A percentile compares a stretch with the other conserved stretches of the same genome.
phyloP scores from a whole-genome alignment of 2,329 filamentous ascomycete species.

The Apiospora aurea region DNA sequence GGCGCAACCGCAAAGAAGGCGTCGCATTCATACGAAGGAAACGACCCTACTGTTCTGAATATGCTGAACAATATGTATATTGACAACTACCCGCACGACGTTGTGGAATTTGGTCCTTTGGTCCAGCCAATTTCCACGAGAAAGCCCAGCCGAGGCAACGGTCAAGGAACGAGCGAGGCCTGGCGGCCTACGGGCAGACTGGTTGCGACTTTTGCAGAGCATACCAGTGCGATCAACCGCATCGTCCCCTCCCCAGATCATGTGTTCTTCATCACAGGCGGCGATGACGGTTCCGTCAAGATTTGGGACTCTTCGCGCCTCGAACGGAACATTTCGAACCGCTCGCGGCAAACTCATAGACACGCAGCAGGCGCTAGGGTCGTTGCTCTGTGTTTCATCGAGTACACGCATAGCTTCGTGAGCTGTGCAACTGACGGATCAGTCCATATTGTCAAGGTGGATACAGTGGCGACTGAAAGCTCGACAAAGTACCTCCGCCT shows the following conservation, averaged over 20 bases:
- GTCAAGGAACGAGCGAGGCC: conserved; percentile 61
- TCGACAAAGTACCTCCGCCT: conserved; percentile 81
- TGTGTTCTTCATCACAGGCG: conserved; percentile 91
- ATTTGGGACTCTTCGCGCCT: conserved; percentile 92
- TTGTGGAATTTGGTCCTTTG: conserved; percentile 78
- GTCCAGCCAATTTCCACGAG: conserved; percentile 72
- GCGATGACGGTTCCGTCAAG: conserved; percentile 88
- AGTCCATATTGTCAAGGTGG: conserved; percentile 87
- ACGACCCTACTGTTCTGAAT: conserved; percentile 71
- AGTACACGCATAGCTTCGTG: conserved; percentile 92
- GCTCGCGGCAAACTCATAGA: conserved; percentile 84
- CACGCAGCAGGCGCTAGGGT: conserved; percentile 77
- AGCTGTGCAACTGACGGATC: conserved; percentile 90
- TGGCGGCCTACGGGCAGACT: conserved; percentile 88
- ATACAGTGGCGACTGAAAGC: conserved; percentile 53
- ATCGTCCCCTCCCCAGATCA: conserved; percentile 88
- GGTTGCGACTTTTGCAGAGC: conserved; percentile 88
- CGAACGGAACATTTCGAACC: conserved; percentile 88
- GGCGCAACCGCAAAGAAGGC: conserved; percentile 59
- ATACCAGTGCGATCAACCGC: conserved; percentile 81
- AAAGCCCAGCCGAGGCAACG: conserved; percentile 57
- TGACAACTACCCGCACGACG: conserved; percentile 71
- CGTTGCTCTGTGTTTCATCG: conserved; percentile 86
- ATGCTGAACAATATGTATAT: conserved; percentile 87
- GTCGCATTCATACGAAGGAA: conserved; percentile 86